Base-by-base conservation (phyloP, 2,329 filamentous ascomycete genomes). In the Pyrenophora tritici-repentis region DNA sequence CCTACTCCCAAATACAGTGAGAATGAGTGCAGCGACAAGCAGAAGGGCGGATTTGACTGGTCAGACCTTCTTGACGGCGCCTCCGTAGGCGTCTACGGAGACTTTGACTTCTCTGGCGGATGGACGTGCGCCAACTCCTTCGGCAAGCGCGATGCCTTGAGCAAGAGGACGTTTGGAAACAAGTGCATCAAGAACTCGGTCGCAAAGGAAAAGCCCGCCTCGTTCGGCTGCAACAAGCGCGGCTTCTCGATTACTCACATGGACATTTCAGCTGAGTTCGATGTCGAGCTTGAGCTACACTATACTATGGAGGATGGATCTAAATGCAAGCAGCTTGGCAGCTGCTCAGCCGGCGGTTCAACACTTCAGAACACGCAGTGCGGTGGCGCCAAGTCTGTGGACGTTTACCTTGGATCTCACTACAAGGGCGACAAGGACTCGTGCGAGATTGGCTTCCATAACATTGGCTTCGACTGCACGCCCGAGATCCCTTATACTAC, bases 281-380 rank as follows among this genome's bases (percentile, higher is more conserved):
- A 93, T 74, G 86, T 84, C 62, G 86, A 92, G 58, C 78, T 97
- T 46, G 86, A 93, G 75, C 91, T 96, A 79, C 83, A 90, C 79
- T 97, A 93, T 77, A 82, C 80, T 66, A 96, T 97, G 91, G 82
- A 85, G 2, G 90, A 93, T 72, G 89, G 89, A 63, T 86, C 84
- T 12, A 83, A 75, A 53, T 97, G 93, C 86, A 93, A 89, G 78
- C 88, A 95, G 66, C 85, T 84, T 40, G 16, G 53, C 50, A 53
- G 41, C 42, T 95, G 90, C 83, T 83, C 80, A 58, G 78, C 81
- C 47, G 78, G 81, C 13, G 90, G 90, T 66, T 86, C 85, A 51
- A 83, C 82, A 39, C 81, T 97, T 65, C 77, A 84, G 76, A 97
- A 97, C 83, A 84, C 79, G 55, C 91, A 97, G 81, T 97, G 93